phyloP scores from a whole-genome alignment of 148 eudicot genomes.

The Salicornia ramosissima region DNA sequence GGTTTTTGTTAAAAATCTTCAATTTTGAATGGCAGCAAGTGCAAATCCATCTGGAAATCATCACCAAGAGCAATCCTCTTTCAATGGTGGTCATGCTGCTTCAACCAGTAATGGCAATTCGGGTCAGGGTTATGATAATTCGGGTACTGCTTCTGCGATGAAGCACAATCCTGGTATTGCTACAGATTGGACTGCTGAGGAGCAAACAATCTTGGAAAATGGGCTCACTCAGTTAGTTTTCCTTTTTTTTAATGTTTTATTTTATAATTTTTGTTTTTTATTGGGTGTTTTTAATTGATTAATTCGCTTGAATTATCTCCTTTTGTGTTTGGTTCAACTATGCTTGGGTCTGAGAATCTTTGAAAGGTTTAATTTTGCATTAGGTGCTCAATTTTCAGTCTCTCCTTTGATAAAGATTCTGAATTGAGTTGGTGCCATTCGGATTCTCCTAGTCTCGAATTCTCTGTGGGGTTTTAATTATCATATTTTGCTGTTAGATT shows the following conservation, averaged over 20 bases:
- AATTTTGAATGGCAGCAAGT: slow-evolving; percentile 37
- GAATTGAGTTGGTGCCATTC: slow-evolving; percentile 3
- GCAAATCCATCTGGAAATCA: slow-evolving; percentile 57
- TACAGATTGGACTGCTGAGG: slow-evolving; percentile 71
- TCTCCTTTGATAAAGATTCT: slow-evolving; percentile 7
- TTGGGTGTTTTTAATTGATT: not conserved
- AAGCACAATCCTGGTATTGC: slow-evolving; percentile 71
- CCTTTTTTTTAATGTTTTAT: not conserved
- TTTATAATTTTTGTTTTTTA: not conserved
- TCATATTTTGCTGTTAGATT: not conserved
- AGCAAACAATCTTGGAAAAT: slow-evolving; percentile 65
- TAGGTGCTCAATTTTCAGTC: not conserved
- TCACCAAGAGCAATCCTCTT: slow-evolving; percentile 32
- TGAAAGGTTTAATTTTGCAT: not conserved
- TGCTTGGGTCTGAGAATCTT: slow-evolving; percentile 13
- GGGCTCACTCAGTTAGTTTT: slow-evolving; percentile 60
- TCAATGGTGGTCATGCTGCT: slow-evolving; percentile 28
- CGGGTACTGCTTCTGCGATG: slow-evolving; percentile 47
- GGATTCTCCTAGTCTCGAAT: slow-evolving; percentile 11
- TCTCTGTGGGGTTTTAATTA: slow-evolving; percentile 5
- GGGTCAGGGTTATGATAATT: slow-evolving; percentile 43
- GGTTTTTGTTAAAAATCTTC: slow-evolving; percentile 11
- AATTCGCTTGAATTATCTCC: not conserved
- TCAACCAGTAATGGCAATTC: slow-evolving; percentile 30
- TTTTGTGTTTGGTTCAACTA: not conserved